phyloP scores from a whole-genome alignment of 2,329 filamentous ascomycete genomes.

The Proliferodiscus dingleyae region DNA sequence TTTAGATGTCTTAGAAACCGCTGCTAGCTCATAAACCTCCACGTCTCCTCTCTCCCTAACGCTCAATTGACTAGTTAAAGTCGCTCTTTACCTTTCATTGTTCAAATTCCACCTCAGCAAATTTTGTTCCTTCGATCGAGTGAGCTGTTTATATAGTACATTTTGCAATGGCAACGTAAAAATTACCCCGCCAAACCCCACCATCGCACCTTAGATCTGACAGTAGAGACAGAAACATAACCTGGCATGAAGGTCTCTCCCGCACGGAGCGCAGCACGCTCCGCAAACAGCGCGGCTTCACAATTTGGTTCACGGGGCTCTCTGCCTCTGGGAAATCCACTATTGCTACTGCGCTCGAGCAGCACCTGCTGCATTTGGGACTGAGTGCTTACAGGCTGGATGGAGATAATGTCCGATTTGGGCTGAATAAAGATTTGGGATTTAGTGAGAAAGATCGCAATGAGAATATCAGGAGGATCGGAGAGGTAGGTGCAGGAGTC shows the following conservation, averaged over 20 bases:
- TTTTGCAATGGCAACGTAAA: conserved; percentile 27
- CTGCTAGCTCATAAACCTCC: not conserved
- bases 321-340: conserved; percentile 97
- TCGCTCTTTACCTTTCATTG: not conserved
- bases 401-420: conserved; percentile 97
- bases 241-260: conserved; percentile 76
- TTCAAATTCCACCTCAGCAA: not conserved
- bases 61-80: conserved; percentile 13
- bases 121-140: no score
- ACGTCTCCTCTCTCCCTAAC: conserved; percentile 5
- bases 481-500: conserved; percentile 51
- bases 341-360: conserved; percentile 92
- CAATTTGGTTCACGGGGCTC: conserved; percentile 96
- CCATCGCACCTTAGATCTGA: conserved; percentile 7
- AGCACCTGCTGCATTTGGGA: conserved; percentile 84
- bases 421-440: conserved; percentile 94
- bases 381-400: conserved; percentile 88
- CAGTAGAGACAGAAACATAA: conserved; percentile 65
- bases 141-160: no score
- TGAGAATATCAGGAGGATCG: conserved; percentile 96
- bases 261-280: conserved; percentile 68
- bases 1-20: not conserved
- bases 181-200: conserved; percentile 26
- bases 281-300: conserved; percentile 84
- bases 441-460: conserved; percentile 91